These are phyloP conservation scores for Coemansia sp. DNA, from an alignment of 192 early-diverging fungal species.

Conservation along the genomic window DNA sequence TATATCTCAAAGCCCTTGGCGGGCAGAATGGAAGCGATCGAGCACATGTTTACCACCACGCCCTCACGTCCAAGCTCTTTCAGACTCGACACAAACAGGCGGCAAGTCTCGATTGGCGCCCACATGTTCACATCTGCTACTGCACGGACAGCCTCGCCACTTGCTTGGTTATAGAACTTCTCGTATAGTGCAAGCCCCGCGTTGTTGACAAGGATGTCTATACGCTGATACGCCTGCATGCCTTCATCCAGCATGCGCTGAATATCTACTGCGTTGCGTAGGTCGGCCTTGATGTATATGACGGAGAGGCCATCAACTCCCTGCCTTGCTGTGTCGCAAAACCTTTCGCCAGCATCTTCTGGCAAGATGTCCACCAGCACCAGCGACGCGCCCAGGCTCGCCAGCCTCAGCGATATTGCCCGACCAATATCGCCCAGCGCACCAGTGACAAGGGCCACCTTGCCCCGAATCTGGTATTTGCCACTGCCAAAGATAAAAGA, in stretches of 20 bases:
- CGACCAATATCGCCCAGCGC: slow-evolving; percentile 33
- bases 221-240: slow-evolving; percentile 47
- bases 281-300: slow-evolving; percentile 1
- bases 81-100: slow-evolving; percentile 57
- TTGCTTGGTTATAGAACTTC: slow-evolving; percentile 42
- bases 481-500: too few relatives aligned
- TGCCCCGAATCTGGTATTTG: slow-evolving; percentile 8
- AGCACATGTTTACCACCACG: slow-evolving; percentile 66
- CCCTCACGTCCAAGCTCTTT: slow-evolving; percentile 47
- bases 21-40: slow-evolving; percentile 58
- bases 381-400: slow-evolving; percentile 6
- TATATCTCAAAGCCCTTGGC: slow-evolving; percentile 59
- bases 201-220: slow-evolving; percentile 59
- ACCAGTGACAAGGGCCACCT: slow-evolving; percentile 39
- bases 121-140: slow-evolving; percentile 63
- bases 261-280: slow-evolving; percentile 5
- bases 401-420: slow-evolving; percentile 11
- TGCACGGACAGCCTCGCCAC: slow-evolving; percentile 47
- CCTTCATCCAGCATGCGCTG: slow-evolving; percentile 30
- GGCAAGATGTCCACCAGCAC: slow-evolving; percentile 26
- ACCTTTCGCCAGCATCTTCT: background rate
- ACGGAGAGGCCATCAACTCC: background rate
- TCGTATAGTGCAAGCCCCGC: slow-evolving; percentile 53
- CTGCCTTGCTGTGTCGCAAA: slow-evolving; percentile 6
- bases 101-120: slow-evolving; percentile 69